These are phyloP conservation scores for Diplodia mutila DNA, from an alignment of 2,329 filamentous ascomycete genomes.

Conservation along the genomic window DNA sequence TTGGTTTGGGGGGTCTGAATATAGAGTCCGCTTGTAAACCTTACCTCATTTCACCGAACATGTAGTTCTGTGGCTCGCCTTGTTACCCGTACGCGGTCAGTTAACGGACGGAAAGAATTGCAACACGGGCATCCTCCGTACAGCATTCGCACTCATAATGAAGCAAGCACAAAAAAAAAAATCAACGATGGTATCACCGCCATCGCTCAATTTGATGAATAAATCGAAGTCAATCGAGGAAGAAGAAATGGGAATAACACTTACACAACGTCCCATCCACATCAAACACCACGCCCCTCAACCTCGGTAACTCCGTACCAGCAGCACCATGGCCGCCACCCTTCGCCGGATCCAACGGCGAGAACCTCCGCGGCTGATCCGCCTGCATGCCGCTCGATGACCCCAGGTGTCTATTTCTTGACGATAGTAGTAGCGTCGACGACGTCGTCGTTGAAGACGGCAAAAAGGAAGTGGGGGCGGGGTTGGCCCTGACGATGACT, in stretches of 20 bases:
- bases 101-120: not conserved
- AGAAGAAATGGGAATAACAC: constrained; percentile 37
- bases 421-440: not conserved
- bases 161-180: not conserved
- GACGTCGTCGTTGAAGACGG: not conserved
- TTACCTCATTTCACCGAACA: constrained; percentile 86
- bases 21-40: not conserved
- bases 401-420: not conserved
- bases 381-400: not conserved
- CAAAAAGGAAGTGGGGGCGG: not conserved
- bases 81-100: constrained; percentile 6
- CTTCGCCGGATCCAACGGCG: constrained; percentile 50
- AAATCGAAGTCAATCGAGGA: not conserved
- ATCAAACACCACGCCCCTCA: constrained; percentile 77
- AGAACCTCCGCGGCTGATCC: constrained; percentile 50
- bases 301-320: constrained; percentile 41
- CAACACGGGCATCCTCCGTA: too few relatives aligned
- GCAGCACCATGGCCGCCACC: constrained; percentile 30
- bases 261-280: constrained; percentile 93
- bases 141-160: too few relatives aligned
- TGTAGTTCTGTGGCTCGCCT: constrained; percentile 91
- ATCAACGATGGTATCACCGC: not conserved
- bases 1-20: not conserved
- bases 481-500: not conserved
- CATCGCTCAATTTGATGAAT: not conserved